phyloP scores from a whole-genome alignment of 257 asterid genomes.

The Solanum lycopersicoides region DNA sequence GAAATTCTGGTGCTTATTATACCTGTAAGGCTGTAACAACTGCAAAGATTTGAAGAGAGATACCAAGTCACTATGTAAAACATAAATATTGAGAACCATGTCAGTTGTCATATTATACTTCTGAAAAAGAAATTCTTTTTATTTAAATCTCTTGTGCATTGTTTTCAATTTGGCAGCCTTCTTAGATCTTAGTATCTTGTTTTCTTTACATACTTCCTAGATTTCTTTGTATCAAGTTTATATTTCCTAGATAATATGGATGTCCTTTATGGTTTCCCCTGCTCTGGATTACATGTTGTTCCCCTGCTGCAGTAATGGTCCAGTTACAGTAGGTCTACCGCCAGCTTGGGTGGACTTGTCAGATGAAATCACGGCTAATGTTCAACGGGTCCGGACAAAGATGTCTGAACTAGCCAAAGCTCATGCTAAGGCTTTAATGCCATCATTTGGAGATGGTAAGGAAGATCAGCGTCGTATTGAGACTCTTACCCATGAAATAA shows the following conservation, averaged over 20 bases:
- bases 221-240: neutral
- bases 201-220: neutral
- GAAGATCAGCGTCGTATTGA: constrained; percentile 92
- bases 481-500: constrained; percentile 86
- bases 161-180: neutral
- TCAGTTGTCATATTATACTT: neutral
- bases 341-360: constrained; percentile 99
- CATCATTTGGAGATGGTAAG: constrained; percentile 97
- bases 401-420: constrained; percentile 90
- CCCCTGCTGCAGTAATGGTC: constrained; percentile 49
- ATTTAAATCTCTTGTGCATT: neutral
- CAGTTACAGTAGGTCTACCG: constrained; percentile 86
- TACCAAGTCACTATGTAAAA: neutral
- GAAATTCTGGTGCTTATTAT: neutral
- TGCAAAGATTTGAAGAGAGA: neutral
- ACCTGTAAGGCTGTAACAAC: neutral
- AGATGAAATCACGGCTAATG: constrained; percentile 78
- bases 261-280: neutral
- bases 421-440: constrained; percentile 99
- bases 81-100: neutral
- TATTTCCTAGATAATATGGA: neutral
- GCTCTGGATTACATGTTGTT: constrained; percentile 6
- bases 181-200: neutral
- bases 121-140: neutral
- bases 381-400: constrained; percentile 65